A percentile compares a stretch with the other conserved stretches of the same genome.
Conservation (phyloP, 164 flowering plant species). For the Houttuynia cordata region DNA sequence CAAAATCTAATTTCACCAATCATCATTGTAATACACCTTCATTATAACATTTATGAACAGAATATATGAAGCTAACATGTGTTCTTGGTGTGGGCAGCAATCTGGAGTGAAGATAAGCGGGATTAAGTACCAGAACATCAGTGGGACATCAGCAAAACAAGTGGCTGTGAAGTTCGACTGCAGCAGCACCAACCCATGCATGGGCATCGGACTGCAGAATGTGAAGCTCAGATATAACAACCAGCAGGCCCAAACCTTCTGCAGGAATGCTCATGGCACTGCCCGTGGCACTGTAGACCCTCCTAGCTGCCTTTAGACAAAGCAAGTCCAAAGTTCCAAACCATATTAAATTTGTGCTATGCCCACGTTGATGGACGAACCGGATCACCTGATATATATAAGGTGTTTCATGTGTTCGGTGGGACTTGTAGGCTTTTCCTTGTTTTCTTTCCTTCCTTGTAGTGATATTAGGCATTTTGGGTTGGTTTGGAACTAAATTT, state of each 20-base stretch:
- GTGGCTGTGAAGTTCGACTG: conserved; percentile 39
- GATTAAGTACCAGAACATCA: conserved; percentile 26
- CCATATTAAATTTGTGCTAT: background rate
- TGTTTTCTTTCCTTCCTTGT: too few species aligned
- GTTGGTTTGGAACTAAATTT: too few species aligned
- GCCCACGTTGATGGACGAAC: background rate
- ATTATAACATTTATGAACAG: background rate
- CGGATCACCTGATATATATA: background rate
- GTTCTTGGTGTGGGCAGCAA: conserved; percentile 8
- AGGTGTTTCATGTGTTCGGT: background rate
- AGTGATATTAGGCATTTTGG: too few species aligned
- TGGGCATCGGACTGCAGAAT: conserved; percentile 22
- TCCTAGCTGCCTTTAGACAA: conserved; percentile 10
- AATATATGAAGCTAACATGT: background rate
- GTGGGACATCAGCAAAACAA: conserved; percentile 39
- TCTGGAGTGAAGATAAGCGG: conserved; percentile 33
- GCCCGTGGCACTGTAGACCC: conserved; percentile 9
- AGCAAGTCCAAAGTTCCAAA: too few species aligned
- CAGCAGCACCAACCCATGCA: conserved; percentile 33
- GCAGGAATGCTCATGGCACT: conserved; percentile 13
- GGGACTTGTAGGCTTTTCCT: background rate
- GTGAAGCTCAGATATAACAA: conserved; percentile 28
- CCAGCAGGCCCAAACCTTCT: conserved; percentile 17
- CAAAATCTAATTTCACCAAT: too few species aligned
- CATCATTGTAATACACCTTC: too few species aligned